A percentile compares a stretch with the other conserved stretches of the same genome.
These are phyloP conservation scores for Tetrahymena thermophila DNA, from an alignment of 73 alveolate species.

Conservation along the genomic window DNA sequence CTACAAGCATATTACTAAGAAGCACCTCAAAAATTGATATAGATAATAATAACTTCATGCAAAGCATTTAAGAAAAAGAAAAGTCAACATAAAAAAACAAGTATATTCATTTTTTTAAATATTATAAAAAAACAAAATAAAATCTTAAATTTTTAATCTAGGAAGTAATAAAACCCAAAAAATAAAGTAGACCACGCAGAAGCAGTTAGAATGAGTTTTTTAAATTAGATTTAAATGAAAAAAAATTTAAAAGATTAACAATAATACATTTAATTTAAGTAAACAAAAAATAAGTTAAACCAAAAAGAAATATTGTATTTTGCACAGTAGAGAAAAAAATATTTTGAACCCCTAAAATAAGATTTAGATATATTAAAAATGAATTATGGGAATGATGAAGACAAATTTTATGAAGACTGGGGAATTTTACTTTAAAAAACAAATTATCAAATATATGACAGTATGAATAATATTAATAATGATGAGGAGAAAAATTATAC, in stretches of 20 bases:
- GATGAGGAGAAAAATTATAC: background rate
- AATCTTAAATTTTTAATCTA: too few relatives aligned
- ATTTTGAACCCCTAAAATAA: background rate
- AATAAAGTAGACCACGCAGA: background rate
- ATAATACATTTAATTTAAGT: background rate
- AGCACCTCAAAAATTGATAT: too few relatives aligned
- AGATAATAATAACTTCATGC: too few relatives aligned
- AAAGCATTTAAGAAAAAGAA: background rate
- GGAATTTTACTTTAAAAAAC: background rate
- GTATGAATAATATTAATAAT: background rate
- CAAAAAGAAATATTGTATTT: background rate
- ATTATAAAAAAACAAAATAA: too few relatives aligned
- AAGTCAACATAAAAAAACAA: background rate
- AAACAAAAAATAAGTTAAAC: background rate
- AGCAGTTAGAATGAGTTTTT: background rate
- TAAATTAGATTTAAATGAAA: background rate
- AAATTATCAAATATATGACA: background rate
- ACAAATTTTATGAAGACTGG: background rate
- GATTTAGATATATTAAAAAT: background rate
- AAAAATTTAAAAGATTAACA: background rate
- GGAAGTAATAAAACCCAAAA: background rate
- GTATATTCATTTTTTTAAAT: background rate
- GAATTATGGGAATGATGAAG: background rate
- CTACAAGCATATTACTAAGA: background rate
- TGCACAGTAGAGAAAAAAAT: background rate